phyloP scores from a whole-genome alignment of 2,329 filamentous ascomycete genomes.

The Arachnomyces sp. region DNA sequence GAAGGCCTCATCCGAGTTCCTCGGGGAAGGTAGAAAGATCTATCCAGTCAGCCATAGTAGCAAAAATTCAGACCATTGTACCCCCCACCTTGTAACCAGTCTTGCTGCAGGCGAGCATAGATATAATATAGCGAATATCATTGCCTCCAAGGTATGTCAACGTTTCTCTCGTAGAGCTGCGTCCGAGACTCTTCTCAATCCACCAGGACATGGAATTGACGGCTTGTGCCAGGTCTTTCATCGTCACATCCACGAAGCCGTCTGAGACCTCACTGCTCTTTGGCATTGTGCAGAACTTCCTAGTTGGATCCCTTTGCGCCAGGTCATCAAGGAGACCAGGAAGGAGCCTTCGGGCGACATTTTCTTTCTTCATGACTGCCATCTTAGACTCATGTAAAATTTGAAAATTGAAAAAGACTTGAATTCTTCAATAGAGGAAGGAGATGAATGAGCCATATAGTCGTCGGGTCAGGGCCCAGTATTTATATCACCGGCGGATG shows the following conservation, averaged over 20 bases:
- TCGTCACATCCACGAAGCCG: constrained; percentile 12
- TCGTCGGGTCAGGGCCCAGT: too few species aligned
- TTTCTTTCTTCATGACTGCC: too few species aligned
- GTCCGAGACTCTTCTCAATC: constrained; percentile 18
- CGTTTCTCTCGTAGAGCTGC: constrained; percentile 10
- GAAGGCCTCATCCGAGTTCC: too few species aligned
- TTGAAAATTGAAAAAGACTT: too few species aligned
- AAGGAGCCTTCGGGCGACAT: constrained; percentile 9
- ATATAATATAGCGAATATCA: constrained; percentile 15
- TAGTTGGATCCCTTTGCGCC: constrained; percentile 5
- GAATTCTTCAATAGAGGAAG: too few species aligned
- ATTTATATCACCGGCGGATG: too few species aligned
- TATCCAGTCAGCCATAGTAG: constrained; percentile 13
- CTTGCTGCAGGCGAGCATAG: constrained; percentile 15
- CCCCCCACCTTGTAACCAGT: constrained; percentile 9
- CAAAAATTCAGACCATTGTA: constrained; percentile 21
- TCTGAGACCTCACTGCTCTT: constrained; percentile 4
- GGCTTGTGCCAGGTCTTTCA: constrained; percentile 15
- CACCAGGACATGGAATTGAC: constrained; percentile 18
- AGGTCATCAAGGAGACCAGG: constrained; percentile 7
- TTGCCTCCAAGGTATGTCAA: constrained; percentile 14
- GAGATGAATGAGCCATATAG: too few species aligned
- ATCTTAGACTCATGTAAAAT: too few species aligned
- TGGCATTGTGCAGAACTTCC: constrained; percentile 6
- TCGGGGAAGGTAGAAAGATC: constrained; percentile 20